Evolutionary conservation across 805 yeast species (phyloP).

Genomic region (Ogataea glucozyma): DNA sequence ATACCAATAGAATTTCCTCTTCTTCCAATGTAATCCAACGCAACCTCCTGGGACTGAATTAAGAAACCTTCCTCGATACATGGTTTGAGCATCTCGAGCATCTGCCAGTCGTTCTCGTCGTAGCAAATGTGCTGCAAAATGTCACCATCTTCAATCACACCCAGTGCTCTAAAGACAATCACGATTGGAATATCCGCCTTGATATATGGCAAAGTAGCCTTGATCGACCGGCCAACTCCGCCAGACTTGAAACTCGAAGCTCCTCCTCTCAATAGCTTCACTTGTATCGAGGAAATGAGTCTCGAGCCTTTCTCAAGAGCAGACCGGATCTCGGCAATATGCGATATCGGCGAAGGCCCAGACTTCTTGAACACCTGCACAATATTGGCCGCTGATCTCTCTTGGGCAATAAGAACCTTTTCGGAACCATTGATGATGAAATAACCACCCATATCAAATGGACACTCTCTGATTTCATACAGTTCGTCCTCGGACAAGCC

Average conservation of each 20-base stretch:
- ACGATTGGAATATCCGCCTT: conserved; percentile 97
- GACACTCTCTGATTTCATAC: conserved; percentile 96
- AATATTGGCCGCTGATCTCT: conserved; percentile 96
- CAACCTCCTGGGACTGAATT: conserved; percentile 97
- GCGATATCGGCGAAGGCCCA: conserved; percentile 95
- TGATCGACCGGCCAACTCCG: conserved; percentile 75
- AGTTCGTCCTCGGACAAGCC: conserved; percentile 90
- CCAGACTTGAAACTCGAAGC: conserved; percentile 48
- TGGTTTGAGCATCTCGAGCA: conserved; percentile 98
- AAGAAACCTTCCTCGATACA: conserved; percentile 99
- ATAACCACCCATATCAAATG: conserved; percentile 99
- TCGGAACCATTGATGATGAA: conserved; percentile 98
- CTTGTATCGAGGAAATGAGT: conserved; percentile 89
- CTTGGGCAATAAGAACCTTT: conserved; percentile 97
- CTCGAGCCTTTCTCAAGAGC: conserved; percentile 98
- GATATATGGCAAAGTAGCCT: conserved; percentile 94
- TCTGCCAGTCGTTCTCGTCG: conserved; percentile 98
- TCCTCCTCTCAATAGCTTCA: conserved; percentile 68
- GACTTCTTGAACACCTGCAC: conserved; percentile 98
- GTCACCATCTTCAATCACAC: conserved; percentile 99
- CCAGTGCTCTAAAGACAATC: conserved; percentile 94
- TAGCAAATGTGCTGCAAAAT: conserved; percentile 97
- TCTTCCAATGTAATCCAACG: conserved; percentile 96
- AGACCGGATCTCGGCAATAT: conserved; percentile 93
- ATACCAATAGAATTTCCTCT: conserved; percentile 97